These are phyloP conservation scores for Globisporangium radiosum DNA, from an alignment of 352 stramenopile species.

Conservation along the genomic window DNA sequence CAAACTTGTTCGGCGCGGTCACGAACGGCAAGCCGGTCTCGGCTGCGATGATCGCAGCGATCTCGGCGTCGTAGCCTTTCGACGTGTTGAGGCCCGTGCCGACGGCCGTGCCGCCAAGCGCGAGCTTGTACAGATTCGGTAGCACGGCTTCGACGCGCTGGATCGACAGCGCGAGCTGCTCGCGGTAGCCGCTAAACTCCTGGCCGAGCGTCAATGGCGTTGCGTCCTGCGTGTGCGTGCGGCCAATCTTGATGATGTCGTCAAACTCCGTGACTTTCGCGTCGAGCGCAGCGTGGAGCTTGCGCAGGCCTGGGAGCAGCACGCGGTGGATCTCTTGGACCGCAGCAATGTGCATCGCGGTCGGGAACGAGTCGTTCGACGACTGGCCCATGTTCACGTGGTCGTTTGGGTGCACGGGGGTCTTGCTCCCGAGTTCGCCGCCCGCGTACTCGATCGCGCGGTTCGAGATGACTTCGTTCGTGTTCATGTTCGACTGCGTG, in stretches of 20 bases:
- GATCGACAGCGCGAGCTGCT: slow-evolving; percentile 91
- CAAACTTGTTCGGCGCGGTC: slow-evolving; percentile 97
- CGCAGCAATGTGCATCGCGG: slow-evolving; percentile 95
- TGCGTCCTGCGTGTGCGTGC: slow-evolving; percentile 94
- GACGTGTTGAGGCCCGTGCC: slow-evolving; percentile 91
- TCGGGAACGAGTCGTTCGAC: slow-evolving; percentile 96
- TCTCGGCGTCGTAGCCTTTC: slow-evolving; percentile 91
- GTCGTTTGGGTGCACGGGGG: slow-evolving; percentile 92
- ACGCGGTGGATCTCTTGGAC: slow-evolving; percentile 84
- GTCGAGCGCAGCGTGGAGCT: slow-evolving; percentile 80
- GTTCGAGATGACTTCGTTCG: slow-evolving; percentile 73
- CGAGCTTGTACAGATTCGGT: slow-evolving; percentile 88
- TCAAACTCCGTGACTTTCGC: slow-evolving; percentile 89
- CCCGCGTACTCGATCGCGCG: slow-evolving; percentile 53
- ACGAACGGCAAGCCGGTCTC: slow-evolving; percentile 92
- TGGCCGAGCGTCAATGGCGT: slow-evolving; percentile 96
- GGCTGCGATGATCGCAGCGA: slow-evolving; percentile 90
- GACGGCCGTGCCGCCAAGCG: slow-evolving; percentile 93
- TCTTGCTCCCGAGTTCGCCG: slow-evolving; percentile 46
- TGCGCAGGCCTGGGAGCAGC: slow-evolving; percentile 64
- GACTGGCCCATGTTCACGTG: slow-evolving; percentile 97
- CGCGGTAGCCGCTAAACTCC: slow-evolving; percentile 94
- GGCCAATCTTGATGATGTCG: slow-evolving; percentile 96
- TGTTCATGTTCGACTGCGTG: slow-evolving; percentile 78
- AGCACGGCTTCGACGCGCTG: slow-evolving; percentile 78